Percentiles rank a stretch among this genome's conserved stretches.
These are phyloP conservation scores for Mortierella hygrophila DNA, from an alignment of 192 early-diverging fungal species.

Conservation along the genomic window DNA sequence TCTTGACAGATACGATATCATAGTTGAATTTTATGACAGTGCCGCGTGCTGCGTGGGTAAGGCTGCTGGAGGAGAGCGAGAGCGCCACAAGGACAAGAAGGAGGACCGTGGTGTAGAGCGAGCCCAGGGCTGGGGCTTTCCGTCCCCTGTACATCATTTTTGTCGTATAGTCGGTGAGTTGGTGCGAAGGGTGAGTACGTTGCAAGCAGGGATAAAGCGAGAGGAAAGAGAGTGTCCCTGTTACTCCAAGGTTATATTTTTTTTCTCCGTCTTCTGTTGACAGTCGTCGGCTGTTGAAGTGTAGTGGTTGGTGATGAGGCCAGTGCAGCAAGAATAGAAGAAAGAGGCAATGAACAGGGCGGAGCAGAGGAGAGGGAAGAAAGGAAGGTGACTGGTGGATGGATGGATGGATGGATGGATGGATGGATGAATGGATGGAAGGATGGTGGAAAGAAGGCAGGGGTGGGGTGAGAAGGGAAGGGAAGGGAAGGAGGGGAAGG, in stretches of 20 bases:
- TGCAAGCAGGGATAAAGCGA: too few relatives aligned
- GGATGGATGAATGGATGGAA: neutral
- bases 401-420: neutral
- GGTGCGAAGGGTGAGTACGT: too few relatives aligned
- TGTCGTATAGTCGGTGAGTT: too few relatives aligned
- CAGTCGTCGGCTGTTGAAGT: too few relatives aligned
- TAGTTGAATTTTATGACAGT: slow-evolving; percentile 8
- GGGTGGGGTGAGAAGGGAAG: too few relatives aligned
- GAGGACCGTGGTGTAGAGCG: neutral
- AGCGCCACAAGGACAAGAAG: slow-evolving; percentile 7
- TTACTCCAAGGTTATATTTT: too few relatives aligned
- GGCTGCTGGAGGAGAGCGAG: slow-evolving; percentile 8
- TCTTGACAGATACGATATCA: slow-evolving; percentile 25
- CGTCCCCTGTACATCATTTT: neutral
- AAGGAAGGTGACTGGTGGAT: neutral
- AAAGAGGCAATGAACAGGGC: neutral
- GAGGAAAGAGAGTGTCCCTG: too few relatives aligned
- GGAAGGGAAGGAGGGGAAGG: neutral
- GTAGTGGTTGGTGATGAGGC: too few relatives aligned
- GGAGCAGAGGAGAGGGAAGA: neutral
- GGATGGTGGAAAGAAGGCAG: neutral
- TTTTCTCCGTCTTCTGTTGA: too few relatives aligned
- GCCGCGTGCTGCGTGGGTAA: slow-evolving; percentile 13
- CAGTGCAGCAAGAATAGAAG: neutral
- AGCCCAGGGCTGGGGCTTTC: neutral